Evolutionary conservation across 169 alveolate species (phyloP).

Genomic region (Plasmodium vinckei): DNA sequence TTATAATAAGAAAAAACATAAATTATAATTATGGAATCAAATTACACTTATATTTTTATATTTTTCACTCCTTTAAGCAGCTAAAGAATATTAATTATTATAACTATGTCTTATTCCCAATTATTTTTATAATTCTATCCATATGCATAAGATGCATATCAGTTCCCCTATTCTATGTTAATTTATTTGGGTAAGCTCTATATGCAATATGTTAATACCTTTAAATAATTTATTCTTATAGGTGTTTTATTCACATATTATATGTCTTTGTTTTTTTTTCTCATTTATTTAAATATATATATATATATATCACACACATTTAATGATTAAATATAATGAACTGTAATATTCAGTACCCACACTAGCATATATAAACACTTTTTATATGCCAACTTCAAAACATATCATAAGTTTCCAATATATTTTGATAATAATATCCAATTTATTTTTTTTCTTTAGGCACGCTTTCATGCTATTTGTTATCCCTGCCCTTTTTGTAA

Average conservation of each 20-base stretch:
- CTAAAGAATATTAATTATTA: slow-evolving; percentile 56
- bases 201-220: background rate
- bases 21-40: background rate
- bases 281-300: no score
- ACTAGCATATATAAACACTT: no score
- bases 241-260: no score
- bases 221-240: no score
- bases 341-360: no score
- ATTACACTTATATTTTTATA: background rate
- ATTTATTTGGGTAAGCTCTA: slow-evolving; percentile 37
- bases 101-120: slow-evolving; percentile 67
- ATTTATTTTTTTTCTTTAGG: slow-evolving; percentile 13
- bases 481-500: slow-evolving; percentile 62
- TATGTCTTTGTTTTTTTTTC: background rate
- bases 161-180: slow-evolving; percentile 26
- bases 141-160: slow-evolving; percentile 55
- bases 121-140: slow-evolving; percentile 53
- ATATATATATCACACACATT: no score
- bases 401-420: no score
- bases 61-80: slow-evolving; percentile 6
- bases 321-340: no score
- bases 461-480: slow-evolving; percentile 47
- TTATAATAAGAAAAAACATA: background rate
- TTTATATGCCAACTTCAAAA: no score
- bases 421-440: no score